Evolutionary conservation across 2,329 filamentous ascomycete genomes (phyloP).

Genomic region (Cladosporium sp.): DNA sequence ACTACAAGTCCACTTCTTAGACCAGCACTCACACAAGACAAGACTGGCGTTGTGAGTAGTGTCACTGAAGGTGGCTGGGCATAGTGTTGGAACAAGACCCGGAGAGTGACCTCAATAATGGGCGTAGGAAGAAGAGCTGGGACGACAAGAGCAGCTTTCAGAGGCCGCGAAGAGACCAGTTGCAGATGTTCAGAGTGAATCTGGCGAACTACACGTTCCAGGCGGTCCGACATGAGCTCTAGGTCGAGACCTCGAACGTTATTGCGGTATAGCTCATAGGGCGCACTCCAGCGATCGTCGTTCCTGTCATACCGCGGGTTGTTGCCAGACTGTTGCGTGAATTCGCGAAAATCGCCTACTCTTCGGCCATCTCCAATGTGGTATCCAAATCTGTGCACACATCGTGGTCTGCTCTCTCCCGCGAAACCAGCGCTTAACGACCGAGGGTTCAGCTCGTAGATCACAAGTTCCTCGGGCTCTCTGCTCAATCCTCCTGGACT

Average conservation of each 20-base stretch:
- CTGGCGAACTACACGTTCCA: constrained; percentile 77
- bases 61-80: constrained; percentile 77
- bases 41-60: constrained; percentile 71
- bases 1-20: constrained; percentile 81
- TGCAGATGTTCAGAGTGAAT: constrained; percentile 72
- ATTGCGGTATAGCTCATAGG: constrained; percentile 71
- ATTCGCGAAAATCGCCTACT: constrained; percentile 68
- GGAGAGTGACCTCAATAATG: constrained; percentile 69
- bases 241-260: constrained; percentile 72
- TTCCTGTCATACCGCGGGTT: constrained; percentile 27
- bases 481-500: constrained; percentile 52
- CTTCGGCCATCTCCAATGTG: constrained; percentile 31
- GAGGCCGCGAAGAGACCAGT: constrained; percentile 50
- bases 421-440: constrained; percentile 80
- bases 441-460: constrained; percentile 78
- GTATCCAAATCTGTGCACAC: constrained; percentile 59
- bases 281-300: constrained; percentile 51
- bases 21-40: constrained; percentile 73
- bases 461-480: constrained; percentile 76
- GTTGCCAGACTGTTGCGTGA: constrained; percentile 35
- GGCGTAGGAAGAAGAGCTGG: constrained; percentile 75
- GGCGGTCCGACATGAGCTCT: constrained; percentile 76
- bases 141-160: constrained; percentile 69
- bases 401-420: constrained; percentile 71
- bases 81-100: constrained; percentile 74